Evolutionary conservation across 148 eudicot genomes (phyloP), one percentile per base, ranked within the genome.

Genomic region (Cornus controversa): DNA sequence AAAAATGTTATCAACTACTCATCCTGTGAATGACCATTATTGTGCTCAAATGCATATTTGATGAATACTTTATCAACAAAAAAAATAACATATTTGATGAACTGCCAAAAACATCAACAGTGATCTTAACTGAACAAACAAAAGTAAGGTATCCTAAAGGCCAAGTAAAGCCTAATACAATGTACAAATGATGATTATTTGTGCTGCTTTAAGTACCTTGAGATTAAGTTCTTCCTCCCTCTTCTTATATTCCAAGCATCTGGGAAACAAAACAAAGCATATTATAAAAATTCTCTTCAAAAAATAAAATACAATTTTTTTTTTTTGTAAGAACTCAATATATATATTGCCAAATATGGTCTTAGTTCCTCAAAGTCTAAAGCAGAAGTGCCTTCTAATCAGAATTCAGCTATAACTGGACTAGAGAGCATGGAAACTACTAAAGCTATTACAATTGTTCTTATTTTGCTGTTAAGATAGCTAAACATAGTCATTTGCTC

Each of bases 211-310:
- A 26, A 76, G 75, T 90, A 93, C 98, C 94, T 84, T 87, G 37
- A 62, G 69, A 73, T 77, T 80, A 47, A 93, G 94, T 84, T 83
- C 87, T 84, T 85, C 80, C 80, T 83, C 81, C 28, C 50, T 80
- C 84, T 84, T 87, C 85, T 88, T 87, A 77, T 75, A 75, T 74
- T 82, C 85, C 73, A 83, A 66, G 85, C 89, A 90, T 81, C 98
- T 93, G 87, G 64, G 74, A 63, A 23, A 65, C 65, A 76, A 69
- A 84, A 70, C 37, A 62, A 53, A 40, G 0, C 34, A 67, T n/a
- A n/a, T 40, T 69, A 42, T 34, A 36, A 64, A 62, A 20, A 27
- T 57, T 66, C 53, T 14, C 14, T 14, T 28, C 26, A 15, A 53
- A 47, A 15, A 31, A 31, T 2, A 31, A 31, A 31, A 31, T 31